Percentiles rank a stretch among this genome's conserved stretches.
phyloP scores from a whole-genome alignment of 441 rosid genomes.

The Macaranga tanarius region DNA sequence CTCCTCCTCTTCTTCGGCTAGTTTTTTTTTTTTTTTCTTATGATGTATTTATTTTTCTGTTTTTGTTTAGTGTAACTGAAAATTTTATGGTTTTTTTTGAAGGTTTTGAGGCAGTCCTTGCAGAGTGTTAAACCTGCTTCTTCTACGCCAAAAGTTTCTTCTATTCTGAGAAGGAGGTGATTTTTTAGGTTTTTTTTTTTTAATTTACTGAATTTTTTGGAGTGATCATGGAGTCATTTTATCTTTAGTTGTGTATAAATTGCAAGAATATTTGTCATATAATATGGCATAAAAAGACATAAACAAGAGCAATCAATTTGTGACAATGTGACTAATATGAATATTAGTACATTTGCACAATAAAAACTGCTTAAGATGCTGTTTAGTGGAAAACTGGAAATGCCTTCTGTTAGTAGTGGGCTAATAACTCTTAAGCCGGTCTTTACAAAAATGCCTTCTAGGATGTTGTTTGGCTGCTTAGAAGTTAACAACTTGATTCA shows the following conservation, averaged over 20 bases:
- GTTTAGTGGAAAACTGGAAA: neutral
- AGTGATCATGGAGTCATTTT: neutral
- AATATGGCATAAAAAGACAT: neutral
- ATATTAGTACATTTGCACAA: neutral
- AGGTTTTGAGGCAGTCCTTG: slow-evolving; percentile 49
- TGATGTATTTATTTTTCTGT: neutral
- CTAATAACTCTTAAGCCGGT: too few relatives aligned
- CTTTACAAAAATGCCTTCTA: neutral
- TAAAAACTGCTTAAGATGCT: neutral
- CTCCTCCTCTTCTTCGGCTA: slow-evolving; percentile 46
- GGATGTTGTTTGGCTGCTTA: neutral
- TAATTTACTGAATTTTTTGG: neutral
- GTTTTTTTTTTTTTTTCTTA: neutral
- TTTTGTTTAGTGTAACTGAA: neutral
- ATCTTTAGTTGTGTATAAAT: neutral
- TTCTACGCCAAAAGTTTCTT: slow-evolving; percentile 44
- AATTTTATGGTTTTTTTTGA: neutral
- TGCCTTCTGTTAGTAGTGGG: neutral
- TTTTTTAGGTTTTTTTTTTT: neutral
- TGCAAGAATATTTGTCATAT: neutral
- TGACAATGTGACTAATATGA: neutral
- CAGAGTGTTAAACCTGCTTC: slow-evolving; percentile 39
- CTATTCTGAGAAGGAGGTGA: slow-evolving; percentile 46
- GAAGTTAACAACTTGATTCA: neutral
- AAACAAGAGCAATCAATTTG: neutral